Evolutionary conservation across 176 grass and related monocot species (phyloP).

Genomic region (Tuctoria greenei): DNA sequence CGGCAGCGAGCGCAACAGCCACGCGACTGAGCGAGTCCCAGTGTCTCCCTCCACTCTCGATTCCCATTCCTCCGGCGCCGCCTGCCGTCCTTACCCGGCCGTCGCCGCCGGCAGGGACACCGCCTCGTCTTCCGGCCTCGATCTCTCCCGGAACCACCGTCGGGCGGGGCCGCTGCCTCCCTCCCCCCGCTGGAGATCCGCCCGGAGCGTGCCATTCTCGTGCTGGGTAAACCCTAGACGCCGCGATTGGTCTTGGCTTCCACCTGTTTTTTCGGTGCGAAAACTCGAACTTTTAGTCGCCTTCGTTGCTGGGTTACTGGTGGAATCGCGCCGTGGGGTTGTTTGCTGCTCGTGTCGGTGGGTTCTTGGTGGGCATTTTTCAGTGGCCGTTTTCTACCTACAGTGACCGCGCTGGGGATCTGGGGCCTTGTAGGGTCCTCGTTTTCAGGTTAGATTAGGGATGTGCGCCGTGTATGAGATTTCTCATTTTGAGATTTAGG

Average conservation of each 20-base stretch:
- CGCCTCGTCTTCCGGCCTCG: not conserved
- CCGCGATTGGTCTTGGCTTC: constrained; percentile 16
- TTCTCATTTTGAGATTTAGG: constrained; percentile 19
- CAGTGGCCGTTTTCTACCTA: not conserved
- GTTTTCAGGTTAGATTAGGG: constrained; percentile 29
- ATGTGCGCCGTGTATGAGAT: not conserved
- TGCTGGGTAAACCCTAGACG: constrained; percentile 51
- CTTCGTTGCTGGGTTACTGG: not conserved
- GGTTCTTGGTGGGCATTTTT: constrained; percentile 22
- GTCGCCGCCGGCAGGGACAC: not conserved
- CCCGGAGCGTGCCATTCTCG: constrained; percentile 33
- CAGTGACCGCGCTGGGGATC: constrained; percentile 27
- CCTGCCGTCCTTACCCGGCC: not conserved
- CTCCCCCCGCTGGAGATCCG: constrained; percentile 37
- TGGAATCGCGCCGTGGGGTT: constrained; percentile 12
- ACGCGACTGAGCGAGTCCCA: constrained; percentile 39
- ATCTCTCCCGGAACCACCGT: not conserved
- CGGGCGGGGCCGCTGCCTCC: not conserved
- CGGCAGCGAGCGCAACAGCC: constrained; percentile 29
- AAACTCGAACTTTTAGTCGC: constrained; percentile 36
- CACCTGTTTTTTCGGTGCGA: not conserved
- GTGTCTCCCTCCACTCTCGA: constrained; percentile 36
- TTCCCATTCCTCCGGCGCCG: constrained; percentile 10
- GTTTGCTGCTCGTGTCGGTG: constrained; percentile 32
- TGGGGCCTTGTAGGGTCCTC: constrained; percentile 20